A percentile compares a stretch with the other conserved stretches of the same genome.
phyloP scores from a whole-genome alignment of 768 basidiomycete genomes.

The Sporobolomyces phaffii region DNA sequence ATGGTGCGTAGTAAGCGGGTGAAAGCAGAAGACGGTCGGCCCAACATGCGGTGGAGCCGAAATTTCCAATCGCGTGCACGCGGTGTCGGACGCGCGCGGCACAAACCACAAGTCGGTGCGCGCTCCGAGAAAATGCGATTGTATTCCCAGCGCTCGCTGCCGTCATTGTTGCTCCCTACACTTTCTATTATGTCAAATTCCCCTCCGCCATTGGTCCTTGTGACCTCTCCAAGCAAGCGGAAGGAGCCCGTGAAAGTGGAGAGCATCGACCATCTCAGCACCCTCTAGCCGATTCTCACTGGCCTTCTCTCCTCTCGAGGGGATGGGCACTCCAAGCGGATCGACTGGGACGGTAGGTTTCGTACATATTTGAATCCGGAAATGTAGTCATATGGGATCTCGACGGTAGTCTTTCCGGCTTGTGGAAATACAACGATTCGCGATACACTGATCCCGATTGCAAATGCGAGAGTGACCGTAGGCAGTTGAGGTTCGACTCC shows the following conservation, averaged over 20 bases:
- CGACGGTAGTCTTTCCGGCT: too few relatives aligned
- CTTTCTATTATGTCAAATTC: conserved; percentile 14
- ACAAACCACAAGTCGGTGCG: neutral
- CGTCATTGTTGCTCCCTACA: neutral
- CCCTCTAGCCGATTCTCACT: neutral
- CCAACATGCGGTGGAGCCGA: neutral
- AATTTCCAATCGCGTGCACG: neutral
- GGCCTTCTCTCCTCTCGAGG: neutral
- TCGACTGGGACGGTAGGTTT: conserved; percentile 13
- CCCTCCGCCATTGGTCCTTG: neutral
- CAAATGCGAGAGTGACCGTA: too few relatives aligned
- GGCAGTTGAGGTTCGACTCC: too few relatives aligned
- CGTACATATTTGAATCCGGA: neutral
- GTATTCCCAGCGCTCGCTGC: too few relatives aligned
- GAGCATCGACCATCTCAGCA: conserved; percentile 9
- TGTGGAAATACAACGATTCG: too few relatives aligned
- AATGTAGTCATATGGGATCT: too few relatives aligned
- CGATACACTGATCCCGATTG: too few relatives aligned
- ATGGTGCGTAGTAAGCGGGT: neutral
- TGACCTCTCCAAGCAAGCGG: neutral
- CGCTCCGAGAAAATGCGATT: neutral
- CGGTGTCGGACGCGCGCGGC: too few relatives aligned
- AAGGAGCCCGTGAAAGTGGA: conserved; percentile 6
- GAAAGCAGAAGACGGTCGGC: neutral
- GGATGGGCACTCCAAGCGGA: neutral